These are phyloP conservation scores for Schizosaccharomyces octosporus DNA, from an alignment of 805 yeast species.

Conservation along the genomic window DNA sequence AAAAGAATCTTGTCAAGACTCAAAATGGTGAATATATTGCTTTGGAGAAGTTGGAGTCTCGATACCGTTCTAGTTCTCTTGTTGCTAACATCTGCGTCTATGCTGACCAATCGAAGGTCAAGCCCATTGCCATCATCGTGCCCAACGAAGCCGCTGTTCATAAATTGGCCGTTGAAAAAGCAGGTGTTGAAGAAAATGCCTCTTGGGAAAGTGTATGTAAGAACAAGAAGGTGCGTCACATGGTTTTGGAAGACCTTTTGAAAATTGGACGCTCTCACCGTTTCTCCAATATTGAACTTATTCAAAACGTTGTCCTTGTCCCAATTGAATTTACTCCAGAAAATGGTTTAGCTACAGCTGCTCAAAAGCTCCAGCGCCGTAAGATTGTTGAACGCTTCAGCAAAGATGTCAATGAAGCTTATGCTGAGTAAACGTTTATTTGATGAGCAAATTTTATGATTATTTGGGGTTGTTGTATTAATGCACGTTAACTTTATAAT, in stretches of 20 bases:
- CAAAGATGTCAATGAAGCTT: conserved; percentile 42
- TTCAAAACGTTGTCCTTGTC: conserved; percentile 51
- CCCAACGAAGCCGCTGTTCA: conserved; percentile 50
- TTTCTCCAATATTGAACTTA: conserved; percentile 59
- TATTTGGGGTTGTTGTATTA: no score
- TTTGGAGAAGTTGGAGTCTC: conserved; percentile 74
- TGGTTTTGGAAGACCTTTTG: conserved; percentile 33
- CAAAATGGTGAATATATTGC: conserved; percentile 95
- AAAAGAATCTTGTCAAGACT: conserved; percentile 87
- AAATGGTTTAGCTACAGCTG: conserved; percentile 78
- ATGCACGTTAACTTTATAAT: no score
- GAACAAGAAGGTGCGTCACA: conserved; percentile 30
- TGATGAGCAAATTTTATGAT: no score
- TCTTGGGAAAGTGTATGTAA: conserved; percentile 22
- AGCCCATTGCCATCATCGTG: conserved; percentile 75
- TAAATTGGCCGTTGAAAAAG: conserved; percentile 32
- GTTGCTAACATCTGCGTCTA: conserved; percentile 74
- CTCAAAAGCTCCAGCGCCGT: conserved; percentile 87
- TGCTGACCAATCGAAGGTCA: conserved; percentile 68
- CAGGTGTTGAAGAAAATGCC: conserved; percentile 23
- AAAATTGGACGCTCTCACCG: conserved; percentile 64
- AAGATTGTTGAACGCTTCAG: conserved; percentile 52
- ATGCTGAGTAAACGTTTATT: conserved; percentile 10
- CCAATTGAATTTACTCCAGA: conserved; percentile 97
- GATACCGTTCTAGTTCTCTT: conserved; percentile 58